Evolutionary conservation across 306 rosid genomes (phyloP), one percentile per base, ranked within the genome.

Genomic region (Begonia peltatifolia): DNA sequence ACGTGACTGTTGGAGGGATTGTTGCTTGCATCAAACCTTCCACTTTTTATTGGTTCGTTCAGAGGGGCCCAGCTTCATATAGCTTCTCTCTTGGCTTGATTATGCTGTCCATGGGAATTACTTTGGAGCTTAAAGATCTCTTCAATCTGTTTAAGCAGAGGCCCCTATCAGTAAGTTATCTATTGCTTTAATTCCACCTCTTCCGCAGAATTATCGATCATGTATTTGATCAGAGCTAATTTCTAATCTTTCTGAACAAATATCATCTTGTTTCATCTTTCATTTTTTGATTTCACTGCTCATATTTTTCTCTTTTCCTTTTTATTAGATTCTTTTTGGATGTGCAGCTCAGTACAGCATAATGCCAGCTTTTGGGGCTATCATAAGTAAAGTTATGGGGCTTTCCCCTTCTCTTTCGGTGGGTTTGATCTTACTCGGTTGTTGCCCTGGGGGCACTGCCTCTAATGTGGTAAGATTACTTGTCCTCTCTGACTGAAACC

Each of bases 361-460:
- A 48, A 73, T 73, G 79, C 79, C 74, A 3, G 41, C 65, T 30
- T 47, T 52, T 14, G 74, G 46, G 15, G 69, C 60, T 2, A 15
- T 61, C 38, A 41, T 73, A 41, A 58, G 74, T 52, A 73, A 58
- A 49, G 5, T 52, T 7, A 18, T 73, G 22, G 65, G 74, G 48
- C 74, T 73, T 57, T 25, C 79, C 0, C 74, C 68, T 6, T 64
- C 74, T 15, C 79, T 68, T 49, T 56, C 68, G n/a, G 68, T 61
- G 10, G 79, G 79, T 49, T 64, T 73, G 50, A 57, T 73, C 49
- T 52, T 73, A 65, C 79, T 73, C 41, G 65, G 71, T 16, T 73
- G 79, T 61, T 73, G 79, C 50, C 79, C 79, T 36, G 79, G 79
- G 14, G 79, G 79, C 16, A 60, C 79, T 2, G 79, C 79, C 41